Evolutionary conservation across 2,329 filamentous ascomycete species (phyloP), one percentile per base, ranked within the genome.

Genomic region (Albophoma yamanashiensis): DNA sequence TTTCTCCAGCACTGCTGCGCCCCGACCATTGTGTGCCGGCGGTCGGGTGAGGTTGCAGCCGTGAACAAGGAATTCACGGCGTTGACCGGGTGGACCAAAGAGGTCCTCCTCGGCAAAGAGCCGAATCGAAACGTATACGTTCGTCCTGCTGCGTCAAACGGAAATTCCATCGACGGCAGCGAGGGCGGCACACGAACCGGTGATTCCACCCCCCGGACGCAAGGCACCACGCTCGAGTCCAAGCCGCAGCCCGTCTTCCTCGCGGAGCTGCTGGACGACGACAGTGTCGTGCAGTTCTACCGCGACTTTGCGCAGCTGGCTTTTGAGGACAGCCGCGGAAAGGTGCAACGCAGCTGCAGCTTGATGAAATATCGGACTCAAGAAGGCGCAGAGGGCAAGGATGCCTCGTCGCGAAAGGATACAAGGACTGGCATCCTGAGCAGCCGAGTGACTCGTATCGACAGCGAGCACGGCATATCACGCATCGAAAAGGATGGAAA

Each of bases 1-100:
- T 94, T 95, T 65, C 89, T 97, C 78, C 86, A 90, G 60, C 87
- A 91, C 64, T 91, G 89, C 62, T 91, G 91, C 45, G 95, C 92
- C 4, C 94, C 94, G 0, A 96, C 92, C 0, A 86, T 99, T 61
- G 91, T 97, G 34, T 95, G 91, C 69, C 86, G 94, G 56, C 86
- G 94, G 56, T 96, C 92, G 0, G 94, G 94, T 57, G 94, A 97
- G 72, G 86, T 99, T n/a, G 92, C 92, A 0, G 91, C 91, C 4
- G 91, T 95, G 27, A 95, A 94, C 71, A 96, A 97, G 74, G 94
- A 97, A 72, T 99, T 99, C 67, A 91, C 88, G n/a, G 89, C 95
- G 38, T 78, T 99, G 59, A 97, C 94, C 0, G 94, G 93, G 6
- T 99, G 94, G 94, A 89, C 87, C 58, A 92, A 92, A 69, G 89